Evolutionary conservation across 495 filamentous ascomycete genomes (phyloP), one percentile per base, ranked within the genome.

Genomic region (Aspergillus baeticus): DNA sequence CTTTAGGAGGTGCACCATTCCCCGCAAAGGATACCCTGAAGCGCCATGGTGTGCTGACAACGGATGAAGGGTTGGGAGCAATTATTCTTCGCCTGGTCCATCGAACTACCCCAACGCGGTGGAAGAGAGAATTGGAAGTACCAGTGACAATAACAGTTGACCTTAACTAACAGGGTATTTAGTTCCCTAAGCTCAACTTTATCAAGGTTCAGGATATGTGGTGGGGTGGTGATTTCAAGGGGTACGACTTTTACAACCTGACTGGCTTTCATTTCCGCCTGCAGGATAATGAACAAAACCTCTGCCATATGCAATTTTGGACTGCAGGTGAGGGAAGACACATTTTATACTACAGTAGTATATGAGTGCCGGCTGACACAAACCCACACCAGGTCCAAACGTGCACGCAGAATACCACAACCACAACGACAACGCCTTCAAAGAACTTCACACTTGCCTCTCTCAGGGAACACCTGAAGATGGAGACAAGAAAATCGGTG

Each of bases 231-330:
- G 47, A 36, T n/a, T 36, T 37, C 31, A 11, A 51, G n/a, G 22
- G 3, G 10, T 4, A 37, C 10, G 31, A 36, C 47, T 36, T 36
- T 17, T 51, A 20, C 14, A 51, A 51, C 17, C 2, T 51, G 29
- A 36, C 23, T 2, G 47, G 47, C 2, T 51, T 51, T 13, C 29
- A 51, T 51, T 51, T 51, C 31, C 31, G 31, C 6, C 20, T 51
- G 14, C 29, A 10, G n/a, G 47, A 36, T 13, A 37, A 51, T 37
- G 18, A 51, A 17, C 29, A 37, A 13, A 36, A 36, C 20, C 11
- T 51, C 15, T n/a, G 11, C 5, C 47, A 51, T 21, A 36, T 51
- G 47, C 47, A 51, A 34, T 51, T 51, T 23, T 51, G 47, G 47
- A 37, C 35, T 6, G 47, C 47, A 36, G 47, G 47, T 51, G n/a